A percentile compares a stretch with the other conserved stretches of the same genome.
phyloP scores from a whole-genome alignment of 2,329 filamentous ascomycete genomes.

The Talaromyces sp. region DNA sequence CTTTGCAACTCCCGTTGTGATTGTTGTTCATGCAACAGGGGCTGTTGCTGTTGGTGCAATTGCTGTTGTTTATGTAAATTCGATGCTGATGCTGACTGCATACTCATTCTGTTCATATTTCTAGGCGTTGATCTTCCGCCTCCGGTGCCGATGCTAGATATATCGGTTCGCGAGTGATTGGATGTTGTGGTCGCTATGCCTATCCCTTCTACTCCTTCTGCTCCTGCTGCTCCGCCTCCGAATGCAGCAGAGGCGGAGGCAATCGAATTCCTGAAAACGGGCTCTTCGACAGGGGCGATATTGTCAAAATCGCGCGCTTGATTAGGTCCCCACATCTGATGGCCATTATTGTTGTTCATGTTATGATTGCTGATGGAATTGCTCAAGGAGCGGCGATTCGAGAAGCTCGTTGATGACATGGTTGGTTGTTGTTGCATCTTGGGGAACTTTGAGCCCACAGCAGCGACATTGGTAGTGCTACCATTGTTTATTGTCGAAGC shows the following conservation, averaged over 20 bases:
- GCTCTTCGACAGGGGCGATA: slow-evolving; percentile 14
- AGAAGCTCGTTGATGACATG: slow-evolving; percentile 11
- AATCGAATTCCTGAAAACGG: slow-evolving; percentile 7
- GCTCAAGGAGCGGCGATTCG: neutral
- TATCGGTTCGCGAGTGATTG: slow-evolving; percentile 14
- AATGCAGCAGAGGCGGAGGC: slow-evolving; percentile 3
- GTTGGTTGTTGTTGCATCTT: slow-evolving; percentile 7
- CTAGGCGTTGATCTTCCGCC: slow-evolving; percentile 5
- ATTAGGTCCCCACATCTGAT: slow-evolving; percentile 18
- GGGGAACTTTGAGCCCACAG: neutral
- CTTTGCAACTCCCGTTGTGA: neutral
- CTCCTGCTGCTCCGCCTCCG: neutral
- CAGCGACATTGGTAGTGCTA: slow-evolving; percentile 3
- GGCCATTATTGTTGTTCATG: neutral
- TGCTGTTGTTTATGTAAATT: slow-evolving; percentile 5
- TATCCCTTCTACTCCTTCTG: neutral
- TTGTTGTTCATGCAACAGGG: neutral
- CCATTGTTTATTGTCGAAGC: slow-evolving; percentile 4
- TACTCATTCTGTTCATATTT: neutral
- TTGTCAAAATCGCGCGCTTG: slow-evolving; percentile 16
- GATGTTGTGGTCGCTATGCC: neutral
- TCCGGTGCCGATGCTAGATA: slow-evolving; percentile 6
- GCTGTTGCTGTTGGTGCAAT: neutral
- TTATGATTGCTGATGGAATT: neutral
- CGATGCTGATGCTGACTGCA: slow-evolving; percentile 5